Evolutionary conservation across 192 early-diverging fungal genomes (phyloP).

Genomic region (Irineochytrium annulatum): DNA sequence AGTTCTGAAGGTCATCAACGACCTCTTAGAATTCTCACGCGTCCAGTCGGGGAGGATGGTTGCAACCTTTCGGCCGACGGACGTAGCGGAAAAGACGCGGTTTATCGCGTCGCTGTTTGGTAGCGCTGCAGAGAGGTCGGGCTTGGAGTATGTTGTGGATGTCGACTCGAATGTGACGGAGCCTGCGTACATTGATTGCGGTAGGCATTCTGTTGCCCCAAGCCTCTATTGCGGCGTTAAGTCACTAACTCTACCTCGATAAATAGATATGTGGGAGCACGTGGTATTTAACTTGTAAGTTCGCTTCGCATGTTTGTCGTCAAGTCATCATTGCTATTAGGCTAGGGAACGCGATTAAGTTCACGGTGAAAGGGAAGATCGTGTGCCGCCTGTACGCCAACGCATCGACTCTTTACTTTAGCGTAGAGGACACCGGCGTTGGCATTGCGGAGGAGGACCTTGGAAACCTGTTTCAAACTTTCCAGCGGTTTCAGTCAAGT

Average conservation of each 20-base stretch:
- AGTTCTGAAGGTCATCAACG: constrained; percentile 54
- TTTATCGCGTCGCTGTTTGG: constrained; percentile 54
- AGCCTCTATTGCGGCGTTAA: no score
- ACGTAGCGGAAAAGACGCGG: constrained; percentile 41
- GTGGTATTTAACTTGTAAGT: constrained; percentile 60
- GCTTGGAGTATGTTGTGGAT: constrained; percentile 40
- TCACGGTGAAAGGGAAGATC: constrained; percentile 37
- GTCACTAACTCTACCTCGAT: no score
- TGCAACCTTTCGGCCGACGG: constrained; percentile 45
- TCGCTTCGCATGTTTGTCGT: constrained; percentile 23
- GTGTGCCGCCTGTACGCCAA: constrained; percentile 31
- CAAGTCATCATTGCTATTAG: constrained; percentile 35
- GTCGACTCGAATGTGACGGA: constrained; percentile 11
- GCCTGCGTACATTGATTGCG: constrained; percentile 45
- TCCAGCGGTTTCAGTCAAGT: constrained; percentile 53
- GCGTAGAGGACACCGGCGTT: constrained; percentile 38
- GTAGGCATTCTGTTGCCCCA: no score
- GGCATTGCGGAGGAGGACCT: constrained; percentile 51
- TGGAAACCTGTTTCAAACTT: constrained; percentile 50
- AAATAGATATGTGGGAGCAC: constrained; percentile 63
- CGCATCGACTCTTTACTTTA: constrained; percentile 27
- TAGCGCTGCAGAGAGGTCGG: constrained; percentile 42
- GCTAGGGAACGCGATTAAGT: constrained; percentile 47
- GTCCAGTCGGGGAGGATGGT: constrained; percentile 52
- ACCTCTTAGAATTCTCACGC: constrained; percentile 48